Conservation (phyloP, 2,329 filamentous ascomycete genomes). For the Beauveria medogensis region DNA sequence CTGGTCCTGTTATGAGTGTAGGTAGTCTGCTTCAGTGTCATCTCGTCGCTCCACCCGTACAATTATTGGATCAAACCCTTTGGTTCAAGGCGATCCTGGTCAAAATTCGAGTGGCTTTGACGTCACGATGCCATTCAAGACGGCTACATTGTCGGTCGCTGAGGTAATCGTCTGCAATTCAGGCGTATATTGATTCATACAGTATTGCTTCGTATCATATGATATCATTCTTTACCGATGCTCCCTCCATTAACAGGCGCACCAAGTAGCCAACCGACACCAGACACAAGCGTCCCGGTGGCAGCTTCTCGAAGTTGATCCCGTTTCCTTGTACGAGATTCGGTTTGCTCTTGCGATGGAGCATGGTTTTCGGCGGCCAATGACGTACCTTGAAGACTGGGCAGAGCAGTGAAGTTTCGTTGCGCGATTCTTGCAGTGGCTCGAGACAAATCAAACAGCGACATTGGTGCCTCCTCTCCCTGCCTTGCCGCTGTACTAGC, state of each 20-base stretch:
- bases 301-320: conserved; percentile 62
- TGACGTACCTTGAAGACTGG: conserved; percentile 36
- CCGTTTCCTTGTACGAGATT: conserved; percentile 53
- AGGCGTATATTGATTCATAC: neutral
- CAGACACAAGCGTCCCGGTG: conserved; percentile 57
- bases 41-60: neutral
- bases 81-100: neutral
- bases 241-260: conserved; percentile 31
- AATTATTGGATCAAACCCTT: too few species aligned
- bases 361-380: conserved; percentile 17
- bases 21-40: too few species aligned
- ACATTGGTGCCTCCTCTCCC: conserved; percentile 53
- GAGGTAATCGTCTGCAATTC: neutral
- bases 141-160: neutral
- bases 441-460: conserved; percentile 55
- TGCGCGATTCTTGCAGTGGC: conserved; percentile 53
- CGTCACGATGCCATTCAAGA: neutral
- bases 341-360: conserved; percentile 19
- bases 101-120: neutral
- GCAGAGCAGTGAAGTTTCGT: conserved; percentile 48
- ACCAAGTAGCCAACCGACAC: conserved; percentile 60
- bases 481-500: conserved; percentile 27
- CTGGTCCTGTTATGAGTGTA: neutral
- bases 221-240: neutral
- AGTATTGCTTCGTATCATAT: neutral